phyloP scores from a whole-genome alignment of 352 stramenopile species.

The Phytophthora uliginosa region DNA sequence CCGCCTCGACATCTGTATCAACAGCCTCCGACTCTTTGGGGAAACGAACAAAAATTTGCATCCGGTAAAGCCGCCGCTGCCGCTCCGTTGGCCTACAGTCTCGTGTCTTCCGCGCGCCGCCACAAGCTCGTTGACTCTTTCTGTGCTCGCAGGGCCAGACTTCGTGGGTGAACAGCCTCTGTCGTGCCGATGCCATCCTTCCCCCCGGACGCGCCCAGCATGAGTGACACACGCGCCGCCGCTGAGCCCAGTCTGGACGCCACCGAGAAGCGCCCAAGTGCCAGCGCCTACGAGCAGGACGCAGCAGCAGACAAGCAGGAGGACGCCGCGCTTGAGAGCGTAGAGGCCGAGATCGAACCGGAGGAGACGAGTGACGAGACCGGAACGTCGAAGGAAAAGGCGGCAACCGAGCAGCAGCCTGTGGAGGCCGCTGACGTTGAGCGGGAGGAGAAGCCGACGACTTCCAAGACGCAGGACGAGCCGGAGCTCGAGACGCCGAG shows the following conservation, averaged over 20 bases:
- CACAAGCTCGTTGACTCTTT: slow-evolving; percentile 25
- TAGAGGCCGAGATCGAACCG: slow-evolving; percentile 26
- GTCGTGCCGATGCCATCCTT: slow-evolving; percentile 28
- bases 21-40: slow-evolving; percentile 17
- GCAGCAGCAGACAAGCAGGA: slow-evolving; percentile 25
- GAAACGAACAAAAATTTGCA: slow-evolving; percentile 30
- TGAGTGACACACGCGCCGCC: background rate
- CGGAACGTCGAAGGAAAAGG: slow-evolving; percentile 28
- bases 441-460: slow-evolving; percentile 25
- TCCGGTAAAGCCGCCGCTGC: slow-evolving; percentile 2
- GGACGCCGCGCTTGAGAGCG: background rate
- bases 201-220: background rate
- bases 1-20: slow-evolving; percentile 9
- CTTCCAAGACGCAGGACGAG: slow-evolving; percentile 30
- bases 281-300: slow-evolving; percentile 21
- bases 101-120: slow-evolving; percentile 2
- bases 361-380: slow-evolving; percentile 33
- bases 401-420: background rate
- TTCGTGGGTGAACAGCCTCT: slow-evolving; percentile 24
- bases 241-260: slow-evolving; percentile 15
- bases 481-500: slow-evolving; percentile 32
- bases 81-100: slow-evolving; percentile 7
- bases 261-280: slow-evolving; percentile 16
- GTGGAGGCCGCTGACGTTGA: slow-evolving; percentile 10
- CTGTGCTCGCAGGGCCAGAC: slow-evolving; percentile 18